phyloP scores from a whole-genome alignment of 495 filamentous ascomycete genomes.

The Acidomyces sp. region DNA sequence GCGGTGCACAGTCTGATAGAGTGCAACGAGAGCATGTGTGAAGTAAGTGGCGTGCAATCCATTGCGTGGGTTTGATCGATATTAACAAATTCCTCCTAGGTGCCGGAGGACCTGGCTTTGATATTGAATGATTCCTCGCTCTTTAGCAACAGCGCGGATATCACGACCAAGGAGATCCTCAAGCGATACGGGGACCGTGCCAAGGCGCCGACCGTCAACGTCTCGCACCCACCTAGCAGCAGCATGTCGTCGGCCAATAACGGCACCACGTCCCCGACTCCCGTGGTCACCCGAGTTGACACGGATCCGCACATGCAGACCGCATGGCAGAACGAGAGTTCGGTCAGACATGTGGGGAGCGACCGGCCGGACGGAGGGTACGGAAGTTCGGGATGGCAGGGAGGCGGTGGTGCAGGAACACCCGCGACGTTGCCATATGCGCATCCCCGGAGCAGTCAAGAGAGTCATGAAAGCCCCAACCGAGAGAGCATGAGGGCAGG shows the following conservation, averaged over 20 bases:
- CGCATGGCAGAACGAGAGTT: conserved; percentile 21
- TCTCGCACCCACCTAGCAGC: conserved; percentile 1
- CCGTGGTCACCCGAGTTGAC: conserved; percentile 16
- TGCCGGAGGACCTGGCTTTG: conserved; percentile 79
- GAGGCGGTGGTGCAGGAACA: not conserved
- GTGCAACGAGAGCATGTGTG: conserved; percentile 90
- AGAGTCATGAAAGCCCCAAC: conserved; percentile 12
- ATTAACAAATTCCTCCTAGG: no score
- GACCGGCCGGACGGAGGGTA: conserved; percentile 1
- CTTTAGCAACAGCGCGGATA: conserved; percentile 66
- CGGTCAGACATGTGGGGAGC: conserved; percentile 18
- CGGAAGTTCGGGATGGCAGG: no score
- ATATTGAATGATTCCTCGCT: conserved; percentile 72
- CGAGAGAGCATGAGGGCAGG: conserved; percentile 8
- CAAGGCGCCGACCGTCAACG: conserved; percentile 14
- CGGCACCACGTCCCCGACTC: conserved; percentile 1
- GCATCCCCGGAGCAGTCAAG: not conserved
- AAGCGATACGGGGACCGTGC: conserved; percentile 22
- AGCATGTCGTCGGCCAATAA: conserved; percentile 5
- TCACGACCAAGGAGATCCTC: conserved; percentile 94
- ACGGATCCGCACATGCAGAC: conserved; percentile 12
- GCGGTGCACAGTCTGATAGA: conserved; percentile 80
- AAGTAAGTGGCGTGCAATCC: no score
- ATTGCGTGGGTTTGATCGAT: no score
- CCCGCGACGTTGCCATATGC: conserved; percentile 14